These are phyloP conservation scores for Astragalus membranaceus DNA, from an alignment of 306 rosid species.

Conservation along the genomic window DNA sequence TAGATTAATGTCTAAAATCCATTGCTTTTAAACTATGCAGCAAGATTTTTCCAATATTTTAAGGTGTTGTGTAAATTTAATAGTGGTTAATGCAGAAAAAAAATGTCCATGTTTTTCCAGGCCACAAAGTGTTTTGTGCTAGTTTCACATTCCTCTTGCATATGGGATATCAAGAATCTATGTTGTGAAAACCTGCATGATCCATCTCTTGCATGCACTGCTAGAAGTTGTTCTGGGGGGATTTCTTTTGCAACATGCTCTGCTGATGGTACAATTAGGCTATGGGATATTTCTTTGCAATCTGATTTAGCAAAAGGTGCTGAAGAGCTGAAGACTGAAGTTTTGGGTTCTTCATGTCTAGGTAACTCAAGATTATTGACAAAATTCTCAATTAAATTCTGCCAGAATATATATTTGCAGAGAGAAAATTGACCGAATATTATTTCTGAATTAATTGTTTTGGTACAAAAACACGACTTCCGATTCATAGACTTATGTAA, in stretches of 20 bases:
- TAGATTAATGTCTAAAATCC: background rate
- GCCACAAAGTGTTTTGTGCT: conserved; percentile 57
- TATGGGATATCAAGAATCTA: conserved; percentile 80
- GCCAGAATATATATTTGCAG: background rate
- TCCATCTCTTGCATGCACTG: conserved; percentile 66
- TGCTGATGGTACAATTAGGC: conserved; percentile 66
- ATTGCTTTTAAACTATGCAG: background rate
- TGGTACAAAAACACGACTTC: background rate
- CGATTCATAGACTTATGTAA: background rate
- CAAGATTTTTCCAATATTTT: background rate
- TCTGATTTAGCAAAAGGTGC: conserved; percentile 32
- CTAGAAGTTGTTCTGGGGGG: conserved; percentile 80
- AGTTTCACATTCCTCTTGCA: conserved; percentile 75
- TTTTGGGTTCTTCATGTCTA: conserved; percentile 36
- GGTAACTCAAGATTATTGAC: conserved; percentile 32
- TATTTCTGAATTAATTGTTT: background rate
- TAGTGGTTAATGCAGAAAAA: conserved; percentile 15
- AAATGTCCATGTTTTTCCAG: conserved; percentile 30
- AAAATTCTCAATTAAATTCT: background rate
- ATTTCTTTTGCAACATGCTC: conserved; percentile 82
- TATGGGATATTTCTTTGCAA: conserved; percentile 77
- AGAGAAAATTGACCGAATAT: background rate
- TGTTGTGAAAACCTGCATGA: conserved; percentile 75
- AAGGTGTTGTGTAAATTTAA: background rate
- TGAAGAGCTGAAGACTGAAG: conserved; percentile 29